Evolutionary conservation across 2,329 filamentous ascomycete genomes (phyloP).

Genomic region (Madurella fahalii): DNA sequence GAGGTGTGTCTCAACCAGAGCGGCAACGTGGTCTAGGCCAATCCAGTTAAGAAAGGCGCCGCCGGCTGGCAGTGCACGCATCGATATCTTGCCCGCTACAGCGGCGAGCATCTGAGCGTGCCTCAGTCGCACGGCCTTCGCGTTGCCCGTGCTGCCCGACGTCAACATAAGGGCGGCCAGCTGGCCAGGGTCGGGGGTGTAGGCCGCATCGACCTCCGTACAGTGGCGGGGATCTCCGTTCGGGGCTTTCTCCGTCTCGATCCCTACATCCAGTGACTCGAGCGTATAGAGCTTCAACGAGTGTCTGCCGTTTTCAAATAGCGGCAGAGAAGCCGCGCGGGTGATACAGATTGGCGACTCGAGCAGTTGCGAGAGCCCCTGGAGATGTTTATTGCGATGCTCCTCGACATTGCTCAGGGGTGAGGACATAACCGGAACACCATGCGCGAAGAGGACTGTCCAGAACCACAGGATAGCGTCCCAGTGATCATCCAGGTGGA

Average conservation of each 20-base stretch:
- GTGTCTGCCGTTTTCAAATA: slow-evolving; percentile 6
- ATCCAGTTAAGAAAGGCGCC: slow-evolving; percentile 46
- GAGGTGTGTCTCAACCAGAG: slow-evolving; percentile 49
- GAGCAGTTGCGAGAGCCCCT: not conserved
- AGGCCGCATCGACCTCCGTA: not conserved
- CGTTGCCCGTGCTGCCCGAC: slow-evolving; percentile 48
- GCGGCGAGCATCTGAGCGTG: slow-evolving; percentile 42
- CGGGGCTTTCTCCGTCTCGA: too few species aligned
- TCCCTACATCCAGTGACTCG: not conserved
- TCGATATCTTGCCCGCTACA: slow-evolving; percentile 36
- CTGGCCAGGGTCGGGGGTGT: not conserved
- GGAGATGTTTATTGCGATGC: slow-evolving; percentile 18
- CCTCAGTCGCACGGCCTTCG: slow-evolving; percentile 46
- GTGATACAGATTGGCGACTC: slow-evolving; percentile 21
- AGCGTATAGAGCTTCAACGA: not conserved
- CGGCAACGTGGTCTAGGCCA: slow-evolving; percentile 51
- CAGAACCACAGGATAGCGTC: slow-evolving; percentile 29
- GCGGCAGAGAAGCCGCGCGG: not conserved
- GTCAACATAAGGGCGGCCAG: slow-evolving; percentile 44
- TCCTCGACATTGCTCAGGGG: slow-evolving; percentile 20
- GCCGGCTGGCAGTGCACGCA: slow-evolving; percentile 27
- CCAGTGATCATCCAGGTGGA: slow-evolving; percentile 25
- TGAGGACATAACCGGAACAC: slow-evolving; percentile 12
- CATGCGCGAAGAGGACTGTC: slow-evolving; percentile 21
- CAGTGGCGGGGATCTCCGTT: not conserved